These are phyloP conservation scores for Clonostachys rosea DNA, from an alignment of 2,329 filamentous ascomycete genomes.

Conservation along the genomic window DNA sequence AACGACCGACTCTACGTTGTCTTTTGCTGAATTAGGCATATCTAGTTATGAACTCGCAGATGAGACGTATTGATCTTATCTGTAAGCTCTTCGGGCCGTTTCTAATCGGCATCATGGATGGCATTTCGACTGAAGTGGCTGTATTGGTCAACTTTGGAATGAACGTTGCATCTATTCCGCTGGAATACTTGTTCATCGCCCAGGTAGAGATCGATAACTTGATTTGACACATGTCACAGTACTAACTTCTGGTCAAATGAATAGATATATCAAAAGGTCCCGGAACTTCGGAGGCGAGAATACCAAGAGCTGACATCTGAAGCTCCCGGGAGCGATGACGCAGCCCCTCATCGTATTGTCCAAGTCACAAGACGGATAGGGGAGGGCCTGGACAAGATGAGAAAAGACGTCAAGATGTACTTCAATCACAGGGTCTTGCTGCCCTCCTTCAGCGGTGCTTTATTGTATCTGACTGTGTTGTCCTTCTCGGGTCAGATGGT, in stretches of 20 bases:
- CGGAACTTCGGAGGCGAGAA: constrained; percentile 6
- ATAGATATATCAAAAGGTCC: constrained; percentile 15
- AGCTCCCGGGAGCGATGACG: not conserved
- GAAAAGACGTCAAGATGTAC: constrained; percentile 30
- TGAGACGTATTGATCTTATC: constrained; percentile 57
- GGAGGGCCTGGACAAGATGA: not conserved
- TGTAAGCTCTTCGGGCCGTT: constrained; percentile 56
- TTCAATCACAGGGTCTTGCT: constrained; percentile 50
- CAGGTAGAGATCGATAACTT: constrained; percentile 8
- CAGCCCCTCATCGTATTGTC: not conserved
- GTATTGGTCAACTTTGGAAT: constrained; percentile 43
- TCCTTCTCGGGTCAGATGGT: constrained; percentile 59
- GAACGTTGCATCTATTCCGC: constrained; percentile 38
- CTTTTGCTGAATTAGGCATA: constrained; percentile 6
- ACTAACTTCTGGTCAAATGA: too few species aligned
- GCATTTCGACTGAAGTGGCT: constrained; percentile 38
- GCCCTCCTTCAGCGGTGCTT: constrained; percentile 52
- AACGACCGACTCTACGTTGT: not conserved
- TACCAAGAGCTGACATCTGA: not conserved
- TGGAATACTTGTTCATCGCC: constrained; percentile 49
- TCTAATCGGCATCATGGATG: constrained; percentile 46
- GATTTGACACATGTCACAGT: too few species aligned
- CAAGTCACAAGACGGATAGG: not conserved
- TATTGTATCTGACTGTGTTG: constrained; percentile 60
- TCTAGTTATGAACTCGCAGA: constrained; percentile 46